phyloP scores from a whole-genome alignment of 2,329 filamentous ascomycete species.

The Colletotrichum trifolii region DNA sequence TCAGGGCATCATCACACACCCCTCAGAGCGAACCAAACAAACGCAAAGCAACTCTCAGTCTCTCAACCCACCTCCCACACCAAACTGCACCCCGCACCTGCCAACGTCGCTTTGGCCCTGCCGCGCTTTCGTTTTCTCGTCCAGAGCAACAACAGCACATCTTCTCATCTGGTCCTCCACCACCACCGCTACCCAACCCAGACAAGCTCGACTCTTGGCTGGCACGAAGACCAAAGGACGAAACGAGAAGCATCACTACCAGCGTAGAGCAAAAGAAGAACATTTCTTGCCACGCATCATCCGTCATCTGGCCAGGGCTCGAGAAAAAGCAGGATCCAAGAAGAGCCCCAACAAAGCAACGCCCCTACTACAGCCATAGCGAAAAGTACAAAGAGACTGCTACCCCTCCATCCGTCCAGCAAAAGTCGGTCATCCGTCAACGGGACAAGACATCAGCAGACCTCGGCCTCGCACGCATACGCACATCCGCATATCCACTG shows the following conservation, averaged over 20 bases:
- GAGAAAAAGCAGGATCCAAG: constrained; percentile 6
- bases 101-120: constrained; percentile 8
- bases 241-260: neutral
- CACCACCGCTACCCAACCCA: constrained; percentile 6
- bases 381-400: constrained; percentile 19
- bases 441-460: constrained; percentile 25
- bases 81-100: constrained; percentile 7
- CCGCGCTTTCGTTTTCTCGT: neutral
- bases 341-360: constrained; percentile 8
- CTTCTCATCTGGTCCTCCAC: constrained; percentile 1
- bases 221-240: constrained; percentile 10
- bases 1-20: neutral
- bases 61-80: neutral
- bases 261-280: no score
- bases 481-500: neutral
- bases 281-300: neutral
- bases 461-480: constrained; percentile 13
- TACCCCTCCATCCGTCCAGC: neutral
- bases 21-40: constrained; percentile 20
- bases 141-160: neutral
- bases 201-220: constrained; percentile 17
- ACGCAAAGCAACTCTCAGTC: neutral
- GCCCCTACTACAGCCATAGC: neutral
- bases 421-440: constrained; percentile 5
- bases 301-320: constrained; percentile 4